Evolutionary conservation across 2,329 filamentous ascomycete genomes (phyloP), one percentile per base, ranked within the genome.

Genomic region (Echinosphaeria canescens): DNA sequence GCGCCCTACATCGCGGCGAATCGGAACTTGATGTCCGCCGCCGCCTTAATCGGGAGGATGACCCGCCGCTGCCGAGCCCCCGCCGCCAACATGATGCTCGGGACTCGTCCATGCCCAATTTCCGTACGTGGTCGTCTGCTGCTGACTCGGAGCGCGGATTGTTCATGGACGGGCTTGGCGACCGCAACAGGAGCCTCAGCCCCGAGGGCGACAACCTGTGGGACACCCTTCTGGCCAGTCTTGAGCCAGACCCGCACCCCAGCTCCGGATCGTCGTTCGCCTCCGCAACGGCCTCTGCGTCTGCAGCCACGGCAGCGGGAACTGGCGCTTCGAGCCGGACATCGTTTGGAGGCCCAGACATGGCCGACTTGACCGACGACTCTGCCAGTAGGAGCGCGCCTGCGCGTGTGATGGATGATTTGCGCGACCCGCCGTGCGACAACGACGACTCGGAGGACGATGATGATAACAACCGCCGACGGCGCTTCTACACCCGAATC

Each of bases 251-350:
- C 43, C 70, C 75, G 11, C 74, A 79, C 33, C 62, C 79, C 3
- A 80, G 82, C 1, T 90, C 76, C 37, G 69, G 76, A 16, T 84
- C 81, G 1, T 92, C 82, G 1, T 92, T 92, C 43, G 64, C 72
- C 1, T 84, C 78, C n/a, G 53, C 60, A 4, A 56, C 58, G 22
- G 54, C 54, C 10, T 62, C 62, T 0, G 48, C 48, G 4, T 42
- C 41, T 3, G 41, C 44, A 4, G n/a, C n/a, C n/a, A n/a, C n/a
- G n/a, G n/a, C n/a, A 28, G 46, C 49, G 2, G 49, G 44, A 1
- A 41, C 41, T 3, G 42, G 40, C 24, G 60, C 64, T 1, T 54
- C 56, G 13, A 50, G 50, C 31, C 60, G 55, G 3, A 56, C 52
- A 15, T 51, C 56, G 25, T 56, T 48, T 3, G 44, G 41, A 7